phyloP scores from a whole-genome alignment of 2,329 filamentous ascomycete genomes.

The Aspergillaceae sp. region DNA sequence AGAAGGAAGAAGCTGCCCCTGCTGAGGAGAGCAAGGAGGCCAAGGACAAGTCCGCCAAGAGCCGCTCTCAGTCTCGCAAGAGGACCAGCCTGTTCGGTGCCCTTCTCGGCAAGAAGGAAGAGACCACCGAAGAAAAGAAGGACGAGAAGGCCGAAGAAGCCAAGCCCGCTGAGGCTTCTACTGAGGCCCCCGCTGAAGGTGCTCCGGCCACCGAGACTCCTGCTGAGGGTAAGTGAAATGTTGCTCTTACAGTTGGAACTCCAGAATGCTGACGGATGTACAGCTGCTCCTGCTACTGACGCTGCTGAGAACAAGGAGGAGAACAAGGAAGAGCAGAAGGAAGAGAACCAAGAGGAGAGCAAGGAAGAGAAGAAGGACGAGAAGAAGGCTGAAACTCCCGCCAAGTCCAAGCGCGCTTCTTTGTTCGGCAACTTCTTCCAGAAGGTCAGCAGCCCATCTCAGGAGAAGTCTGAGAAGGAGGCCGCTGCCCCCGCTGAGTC shows the following conservation, averaged over 20 bases:
- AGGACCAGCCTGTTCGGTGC: conserved; percentile 37
- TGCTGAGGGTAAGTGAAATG: conserved; percentile 13
- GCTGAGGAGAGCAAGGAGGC: conserved; percentile 31
- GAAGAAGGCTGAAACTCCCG: conserved; percentile 37
- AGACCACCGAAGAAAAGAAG: conserved; percentile 37
- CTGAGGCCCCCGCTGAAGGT: conserved; percentile 35
- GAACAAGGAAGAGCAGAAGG: conserved; percentile 21
- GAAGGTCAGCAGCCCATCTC: conserved; percentile 49
- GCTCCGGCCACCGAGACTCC: conserved; percentile 7
- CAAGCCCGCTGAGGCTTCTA: conserved; percentile 27
- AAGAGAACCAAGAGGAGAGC: conserved; percentile 30
- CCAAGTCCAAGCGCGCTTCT: conserved; percentile 69
- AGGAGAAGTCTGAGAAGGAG: conserved; percentile 42
- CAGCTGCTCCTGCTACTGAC: conserved; percentile 24
- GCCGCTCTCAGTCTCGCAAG: conserved; percentile 52
- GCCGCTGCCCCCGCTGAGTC: conserved; percentile 41
- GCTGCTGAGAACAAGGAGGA: conserved; percentile 7
- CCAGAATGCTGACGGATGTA: conserved; percentile 9
- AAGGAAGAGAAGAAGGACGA: conserved; percentile 30
- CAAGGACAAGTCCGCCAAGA: conserved; percentile 48
- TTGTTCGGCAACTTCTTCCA: conserved; percentile 71
- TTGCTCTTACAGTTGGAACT: conserved; percentile 17
- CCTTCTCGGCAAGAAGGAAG: conserved; percentile 55
- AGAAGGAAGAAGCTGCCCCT: conserved; percentile 29
- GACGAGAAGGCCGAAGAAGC: conserved; percentile 40